These are phyloP conservation scores for Apophysomyces trapeziformis DNA, from an alignment of 371 early-diverging fungal genomes.

Conservation along the genomic window DNA sequence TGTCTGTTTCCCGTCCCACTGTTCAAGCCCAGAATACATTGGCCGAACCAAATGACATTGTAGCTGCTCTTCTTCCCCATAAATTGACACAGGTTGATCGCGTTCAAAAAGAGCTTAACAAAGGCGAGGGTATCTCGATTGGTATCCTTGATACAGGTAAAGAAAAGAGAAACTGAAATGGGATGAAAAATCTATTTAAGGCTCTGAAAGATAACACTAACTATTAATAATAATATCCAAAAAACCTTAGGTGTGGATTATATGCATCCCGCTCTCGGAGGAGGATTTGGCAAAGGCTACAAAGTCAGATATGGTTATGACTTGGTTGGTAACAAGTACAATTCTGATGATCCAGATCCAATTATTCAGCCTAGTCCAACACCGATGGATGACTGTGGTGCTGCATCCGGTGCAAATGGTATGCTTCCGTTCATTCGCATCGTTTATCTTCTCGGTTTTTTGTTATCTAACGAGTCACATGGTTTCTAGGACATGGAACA, in stretches of 20 bases:
- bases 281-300: constrained; percentile 59
- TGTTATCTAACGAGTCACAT: background rate
- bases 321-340: constrained; percentile 52
- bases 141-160: constrained; percentile 71
- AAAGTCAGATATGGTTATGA: constrained; percentile 64
- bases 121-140: constrained; percentile 68
- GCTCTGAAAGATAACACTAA: no score
- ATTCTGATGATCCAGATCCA: constrained; percentile 36
- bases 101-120: constrained; percentile 37
- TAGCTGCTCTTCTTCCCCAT: constrained; percentile 22
- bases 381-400: constrained; percentile 41
- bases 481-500: constrained; percentile 54
- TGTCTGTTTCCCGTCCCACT: constrained; percentile 10
- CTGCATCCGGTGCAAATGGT: constrained; percentile 32
- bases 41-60: background rate
- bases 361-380: constrained; percentile 33
- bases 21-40: background rate
- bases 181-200: constrained; percentile 17
- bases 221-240: no score
- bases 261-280: constrained; percentile 71
- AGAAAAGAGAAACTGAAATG: constrained; percentile 18
- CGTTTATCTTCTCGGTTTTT: background rate
- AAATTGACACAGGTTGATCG: constrained; percentile 36
- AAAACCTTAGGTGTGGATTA: constrained; percentile 50
- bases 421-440: constrained; percentile 21